Evolutionary conservation across 2,329 filamentous ascomycete species (phyloP).

Genomic region (Trichothecium roseum): DNA sequence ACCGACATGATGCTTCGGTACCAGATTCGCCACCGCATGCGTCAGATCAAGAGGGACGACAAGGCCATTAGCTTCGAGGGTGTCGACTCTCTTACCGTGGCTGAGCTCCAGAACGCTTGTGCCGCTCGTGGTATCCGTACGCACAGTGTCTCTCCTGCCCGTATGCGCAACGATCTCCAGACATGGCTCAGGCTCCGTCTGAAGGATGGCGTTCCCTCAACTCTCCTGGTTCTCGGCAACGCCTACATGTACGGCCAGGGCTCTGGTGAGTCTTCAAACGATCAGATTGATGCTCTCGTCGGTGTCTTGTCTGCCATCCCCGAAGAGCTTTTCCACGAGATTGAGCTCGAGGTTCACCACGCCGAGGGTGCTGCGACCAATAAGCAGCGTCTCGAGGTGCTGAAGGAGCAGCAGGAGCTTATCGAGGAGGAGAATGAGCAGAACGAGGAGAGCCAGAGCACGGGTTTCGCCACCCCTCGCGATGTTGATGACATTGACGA

Average conservation of each 20-base stretch:
- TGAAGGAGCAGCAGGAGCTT: slow-evolving; percentile 96
- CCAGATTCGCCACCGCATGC: slow-evolving; percentile 93
- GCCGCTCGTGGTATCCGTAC: slow-evolving; percentile 87
- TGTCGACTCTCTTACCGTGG: slow-evolving; percentile 84
- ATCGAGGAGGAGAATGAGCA: slow-evolving; percentile 97
- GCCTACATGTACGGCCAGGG: slow-evolving; percentile 93
- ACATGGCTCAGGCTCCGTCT: slow-evolving; percentile 92
- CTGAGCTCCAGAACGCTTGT: slow-evolving; percentile 85
- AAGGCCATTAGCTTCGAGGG: slow-evolving; percentile 89
- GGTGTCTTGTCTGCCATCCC: slow-evolving; percentile 90
- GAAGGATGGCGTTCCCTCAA: slow-evolving; percentile 91
- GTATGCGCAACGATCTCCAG: slow-evolving; percentile 79
- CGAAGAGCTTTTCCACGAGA: slow-evolving; percentile 98
- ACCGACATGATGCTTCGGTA: slow-evolving; percentile 98
- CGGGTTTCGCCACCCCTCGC: slow-evolving; percentile 64
- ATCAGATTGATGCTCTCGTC: slow-evolving; percentile 82
- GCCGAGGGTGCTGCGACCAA: slow-evolving; percentile 96
- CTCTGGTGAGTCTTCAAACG: slow-evolving; percentile 72
- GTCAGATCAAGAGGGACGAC: slow-evolving; percentile 98
- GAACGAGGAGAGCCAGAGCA: slow-evolving; percentile 67
- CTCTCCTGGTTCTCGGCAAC: slow-evolving; percentile 88
- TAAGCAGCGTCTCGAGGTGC: slow-evolving; percentile 95
- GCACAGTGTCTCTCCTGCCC: slow-evolving; percentile 79
- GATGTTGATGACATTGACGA: slow-evolving; percentile 93
- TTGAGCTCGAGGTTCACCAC: slow-evolving; percentile 94